Percentiles rank a stretch among this genome's conserved stretches.
Evolutionary conservation across 2,329 filamentous ascomycete genomes (phyloP).

Genomic region (Albophoma yamanashiensis): DNA sequence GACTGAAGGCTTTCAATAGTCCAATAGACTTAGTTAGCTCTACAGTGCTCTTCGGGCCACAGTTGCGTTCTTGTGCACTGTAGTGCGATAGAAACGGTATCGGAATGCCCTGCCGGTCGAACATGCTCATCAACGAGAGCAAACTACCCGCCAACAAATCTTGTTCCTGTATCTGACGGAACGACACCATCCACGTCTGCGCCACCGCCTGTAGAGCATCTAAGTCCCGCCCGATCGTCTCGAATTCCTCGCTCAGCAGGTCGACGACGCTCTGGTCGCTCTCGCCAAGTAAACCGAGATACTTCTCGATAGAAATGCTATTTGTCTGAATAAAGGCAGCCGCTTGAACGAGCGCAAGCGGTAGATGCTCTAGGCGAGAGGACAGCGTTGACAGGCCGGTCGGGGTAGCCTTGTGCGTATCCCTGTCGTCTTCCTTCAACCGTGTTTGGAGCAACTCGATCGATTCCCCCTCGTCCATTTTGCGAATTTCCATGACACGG

Average conservation of each 20-base stretch:
- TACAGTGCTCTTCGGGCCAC: not conserved
- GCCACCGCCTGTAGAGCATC: conserved; percentile 13
- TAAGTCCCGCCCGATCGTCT: conserved; percentile 16
- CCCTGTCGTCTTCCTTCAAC: conserved; percentile 5
- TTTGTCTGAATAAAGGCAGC: conserved; percentile 21
- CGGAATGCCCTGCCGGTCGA: conserved; percentile 19
- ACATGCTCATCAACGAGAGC: conserved; percentile 18
- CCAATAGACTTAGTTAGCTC: conserved; percentile 10
- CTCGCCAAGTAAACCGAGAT: conserved; percentile 16
- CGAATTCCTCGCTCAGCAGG: conserved; percentile 18
- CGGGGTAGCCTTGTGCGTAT: not conserved
- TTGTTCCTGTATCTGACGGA: conserved; percentile 16
- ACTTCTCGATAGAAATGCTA: conserved; percentile 11
- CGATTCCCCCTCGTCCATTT: conserved; percentile 16
- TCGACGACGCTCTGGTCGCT: conserved; percentile 11
- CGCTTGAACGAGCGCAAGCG: conserved; percentile 22
- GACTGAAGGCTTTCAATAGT: conserved; percentile 15
- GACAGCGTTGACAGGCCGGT: conserved; percentile 7
- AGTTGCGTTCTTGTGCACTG: not conserved
- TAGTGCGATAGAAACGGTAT: conserved; percentile 9
- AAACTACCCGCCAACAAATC: conserved; percentile 13
- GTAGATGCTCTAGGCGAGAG: conserved; percentile 17
- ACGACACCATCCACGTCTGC: conserved; percentile 20
- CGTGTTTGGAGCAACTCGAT: conserved; percentile 11
- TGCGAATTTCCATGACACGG: conserved; percentile 11